Evolutionary conservation across 805 yeast genomes (phyloP), one percentile per base, ranked within the genome.

Genomic region (Lachancea dasiensis): DNA sequence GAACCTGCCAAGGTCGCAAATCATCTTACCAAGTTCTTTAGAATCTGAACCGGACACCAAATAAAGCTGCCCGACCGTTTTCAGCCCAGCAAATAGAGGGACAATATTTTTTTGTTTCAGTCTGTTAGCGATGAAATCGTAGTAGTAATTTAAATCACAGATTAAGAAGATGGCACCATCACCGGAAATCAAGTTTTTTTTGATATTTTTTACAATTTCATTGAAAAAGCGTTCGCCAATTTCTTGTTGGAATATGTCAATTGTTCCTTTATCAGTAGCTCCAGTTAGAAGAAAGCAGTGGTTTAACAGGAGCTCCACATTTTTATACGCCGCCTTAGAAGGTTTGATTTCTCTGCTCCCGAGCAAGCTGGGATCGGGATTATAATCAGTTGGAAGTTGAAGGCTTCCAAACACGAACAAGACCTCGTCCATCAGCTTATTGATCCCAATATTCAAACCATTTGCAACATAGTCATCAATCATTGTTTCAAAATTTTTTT

Each of bases 221-320:
- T 74, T 78, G 52, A 86, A 86, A 43, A 92, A 80, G 29, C 97
- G 60, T 57, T 86, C 85, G 0, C 95, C 95, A 23, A 90, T 79
- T 52, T 92, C 98, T 54, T 89, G 95, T 50, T 89, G 92, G 54
- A 87, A 92, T 0, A 90, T 94, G 49, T 89, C 97, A 18, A 89
- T 73, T 9, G 94, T 81, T 1, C 86, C 74, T 54, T 81, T 85
- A 39, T 90, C 97, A 0, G 96, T 85, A 4, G 92, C 74, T 2
- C 87, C 95, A 13, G 73, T 76, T 30, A 90, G 63, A 40, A 89
- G 63, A 40, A 73, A 75, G 44, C 89, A 77, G 54, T 90, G 95
- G 11, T 78, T 75, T 9, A 73, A 73, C 39, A 92, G 59, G 17
- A 89, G 66, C 15, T 68, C 64, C 3, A 86, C 75, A 3, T 75